Percentiles rank a stretch among this genome's conserved stretches.
Conservation (phyloP, 2,329 filamentous ascomycete species). For the Nannizzia gypsea region DNA sequence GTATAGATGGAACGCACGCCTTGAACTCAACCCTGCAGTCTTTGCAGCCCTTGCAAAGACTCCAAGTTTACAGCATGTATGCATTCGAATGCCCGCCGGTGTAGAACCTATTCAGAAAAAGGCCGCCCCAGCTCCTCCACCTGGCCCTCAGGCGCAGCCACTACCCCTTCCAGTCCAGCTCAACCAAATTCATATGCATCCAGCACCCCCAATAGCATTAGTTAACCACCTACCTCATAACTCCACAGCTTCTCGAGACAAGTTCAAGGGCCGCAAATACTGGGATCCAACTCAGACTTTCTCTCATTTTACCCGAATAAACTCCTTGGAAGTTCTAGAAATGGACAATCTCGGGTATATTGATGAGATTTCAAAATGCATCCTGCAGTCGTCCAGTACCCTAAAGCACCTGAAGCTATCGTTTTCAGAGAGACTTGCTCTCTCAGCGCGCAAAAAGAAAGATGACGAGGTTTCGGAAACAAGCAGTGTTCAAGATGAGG, state of each 20-base stretch:
- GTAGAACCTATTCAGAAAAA: slow-evolving; percentile 16
- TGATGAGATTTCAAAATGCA: slow-evolving; percentile 44
- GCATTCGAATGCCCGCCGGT: slow-evolving; percentile 49
- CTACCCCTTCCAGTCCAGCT: slow-evolving; percentile 19
- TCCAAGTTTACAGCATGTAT: slow-evolving; percentile 41
- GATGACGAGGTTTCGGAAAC: slow-evolving; percentile 35
- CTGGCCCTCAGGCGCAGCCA: slow-evolving; percentile 20
- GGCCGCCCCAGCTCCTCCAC: slow-evolving; percentile 43
- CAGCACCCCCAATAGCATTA: slow-evolving; percentile 6
- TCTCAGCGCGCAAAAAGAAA: slow-evolving; percentile 35
- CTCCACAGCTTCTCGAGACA: neutral
- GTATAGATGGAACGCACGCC: slow-evolving; percentile 50
- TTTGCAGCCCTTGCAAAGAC: slow-evolving; percentile 48
- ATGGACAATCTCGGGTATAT: slow-evolving; percentile 49
- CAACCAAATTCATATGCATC: slow-evolving; percentile 15
- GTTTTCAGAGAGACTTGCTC: slow-evolving; percentile 44
- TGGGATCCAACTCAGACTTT: slow-evolving; percentile 39
- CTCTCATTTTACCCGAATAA: slow-evolving; percentile 46
- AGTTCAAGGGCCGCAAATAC: slow-evolving; percentile 13
- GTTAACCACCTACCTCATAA: neutral
- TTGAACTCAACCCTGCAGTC: slow-evolving; percentile 49
- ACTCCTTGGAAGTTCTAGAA: slow-evolving; percentile 45
- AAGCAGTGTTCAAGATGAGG: slow-evolving; percentile 25
- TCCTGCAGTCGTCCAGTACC: slow-evolving; percentile 44
- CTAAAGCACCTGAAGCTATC: slow-evolving; percentile 47